Base-by-base conservation (phyloP, 2,329 filamentous ascomycete genomes). In the Clarireedia hainanense region DNA sequence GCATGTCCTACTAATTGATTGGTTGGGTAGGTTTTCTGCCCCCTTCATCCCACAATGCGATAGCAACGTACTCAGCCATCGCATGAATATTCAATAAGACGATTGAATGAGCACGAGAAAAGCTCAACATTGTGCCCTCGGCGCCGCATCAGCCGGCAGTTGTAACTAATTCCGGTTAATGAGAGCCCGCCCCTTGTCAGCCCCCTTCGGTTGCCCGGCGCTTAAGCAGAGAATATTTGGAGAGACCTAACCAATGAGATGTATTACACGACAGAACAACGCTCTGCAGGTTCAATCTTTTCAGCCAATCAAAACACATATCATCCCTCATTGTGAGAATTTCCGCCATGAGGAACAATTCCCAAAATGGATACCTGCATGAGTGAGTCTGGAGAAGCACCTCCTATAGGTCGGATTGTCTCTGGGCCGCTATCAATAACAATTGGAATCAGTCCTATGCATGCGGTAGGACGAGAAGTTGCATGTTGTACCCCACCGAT, bases 381-480 rank as follows among this genome's bases (percentile, higher is more conserved):
- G 3, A 9, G 3, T 5, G 14, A 23, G 27, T 2, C 27, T 23
- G n/a, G 3, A 17, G 4, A 1, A 4, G 36, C 15, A 20, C 1
- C 14, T 5, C 5, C 42, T 24, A 55, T 55, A 50, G 52, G 52
- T 43, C 46, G 50, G n/a, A 42, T 6, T 24, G 34, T 50, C 14
- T 50, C 15, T 34, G 17, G 46, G 46, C 37, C 52, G 52, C 34
- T 34, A 50, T 50, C 26, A 43, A 47, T 40, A 47, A 45, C 40
- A 36, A 42, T 36, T 30, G 17, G 17, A 39, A 30, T 10, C 15
- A 14, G 7, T 24, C 26, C 10, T 34, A 4, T 34, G 30, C 30
- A 34, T 34, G 30, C 30, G 12, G 30, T 34, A 12, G 30, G 30
- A 34, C 30, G 30, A 34, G 30, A 42, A n/a, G n/a, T 14, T 42